These are phyloP conservation scores for Amanita exitialis DNA, from an alignment of 768 basidiomycete genomes.

Conservation along the genomic window DNA sequence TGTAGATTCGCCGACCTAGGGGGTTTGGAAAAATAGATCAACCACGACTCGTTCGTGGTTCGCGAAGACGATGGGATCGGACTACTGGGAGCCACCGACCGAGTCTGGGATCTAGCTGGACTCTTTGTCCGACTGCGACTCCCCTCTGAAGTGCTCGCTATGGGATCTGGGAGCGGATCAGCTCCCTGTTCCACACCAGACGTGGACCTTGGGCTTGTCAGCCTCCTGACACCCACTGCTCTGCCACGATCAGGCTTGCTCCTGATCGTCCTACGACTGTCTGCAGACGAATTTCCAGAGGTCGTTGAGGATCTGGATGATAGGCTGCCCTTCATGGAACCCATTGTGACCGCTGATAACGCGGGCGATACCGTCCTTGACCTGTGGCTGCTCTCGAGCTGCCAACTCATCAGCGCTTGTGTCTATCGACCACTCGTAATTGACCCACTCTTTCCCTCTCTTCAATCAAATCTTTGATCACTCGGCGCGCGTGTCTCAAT, in stretches of 20 bases:
- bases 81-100: background rate
- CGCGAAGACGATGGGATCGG: background rate
- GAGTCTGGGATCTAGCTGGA: background rate
- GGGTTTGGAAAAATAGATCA: background rate
- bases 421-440: background rate
- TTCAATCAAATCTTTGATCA: slow-evolving; percentile 31
- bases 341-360: background rate
- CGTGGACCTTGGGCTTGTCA: background rate
- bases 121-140: background rate
- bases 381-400: background rate
- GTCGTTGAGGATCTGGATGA: background rate
- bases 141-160: background rate
- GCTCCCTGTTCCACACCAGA: background rate
- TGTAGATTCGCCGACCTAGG: background rate
- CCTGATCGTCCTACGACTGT: background rate
- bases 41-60: background rate
- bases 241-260: background rate
- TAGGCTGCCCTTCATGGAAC: background rate
- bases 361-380: slow-evolving; percentile 11
- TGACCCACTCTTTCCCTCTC: slow-evolving; percentile 26
- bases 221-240: background rate
- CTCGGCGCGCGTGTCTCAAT: slow-evolving; percentile 26
- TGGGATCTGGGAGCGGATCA: background rate
- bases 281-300: background rate
- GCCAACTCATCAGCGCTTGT: background rate